These are phyloP conservation scores for Dactylorhiza incarnata DNA, from an alignment of 106 monocot species.

Conservation along the genomic window DNA sequence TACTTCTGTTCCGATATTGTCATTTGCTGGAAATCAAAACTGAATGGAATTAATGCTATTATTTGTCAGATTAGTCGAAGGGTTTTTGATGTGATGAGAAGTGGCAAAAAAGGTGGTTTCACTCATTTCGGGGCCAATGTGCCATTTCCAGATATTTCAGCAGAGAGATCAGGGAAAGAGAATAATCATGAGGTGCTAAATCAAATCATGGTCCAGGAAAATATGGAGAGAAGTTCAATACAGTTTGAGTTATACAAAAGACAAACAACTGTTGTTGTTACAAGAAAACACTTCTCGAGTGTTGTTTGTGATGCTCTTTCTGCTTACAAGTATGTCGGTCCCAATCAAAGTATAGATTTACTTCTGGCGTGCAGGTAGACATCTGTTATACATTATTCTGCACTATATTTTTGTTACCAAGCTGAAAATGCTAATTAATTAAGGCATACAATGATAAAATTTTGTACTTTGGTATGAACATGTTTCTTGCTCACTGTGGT, in stretches of 20 bases:
- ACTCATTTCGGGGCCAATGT: background rate
- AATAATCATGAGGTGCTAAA: background rate
- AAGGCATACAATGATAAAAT: background rate
- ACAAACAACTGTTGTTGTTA: constrained; percentile 59
- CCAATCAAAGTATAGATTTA: constrained; percentile 83
- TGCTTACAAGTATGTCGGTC: constrained; percentile 77
- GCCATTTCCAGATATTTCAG: constrained; percentile 11
- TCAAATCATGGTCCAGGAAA: constrained; percentile 1
- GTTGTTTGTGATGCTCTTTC: constrained; percentile 79
- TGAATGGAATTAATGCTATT: background rate
- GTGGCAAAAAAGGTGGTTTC: constrained; percentile 6
- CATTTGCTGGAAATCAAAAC: constrained; percentile 1
- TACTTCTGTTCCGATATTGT: background rate
- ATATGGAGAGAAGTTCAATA: constrained; percentile 19
- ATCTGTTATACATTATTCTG: background rate
- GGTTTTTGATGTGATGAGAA: constrained; percentile 68
- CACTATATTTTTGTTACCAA: background rate
- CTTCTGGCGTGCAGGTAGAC: constrained; percentile 83
- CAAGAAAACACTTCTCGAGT: constrained; percentile 54
- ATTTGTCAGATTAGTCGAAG: constrained; percentile 73
- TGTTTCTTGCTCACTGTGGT: background rate
- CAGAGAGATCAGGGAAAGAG: constrained; percentile 4
- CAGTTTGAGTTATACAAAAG: constrained; percentile 91
- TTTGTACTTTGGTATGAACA: background rate
- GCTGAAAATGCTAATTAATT: background rate